These are phyloP conservation scores for Corchorus olitorius DNA, from an alignment of 345 rosid species.

Conservation along the genomic window DNA sequence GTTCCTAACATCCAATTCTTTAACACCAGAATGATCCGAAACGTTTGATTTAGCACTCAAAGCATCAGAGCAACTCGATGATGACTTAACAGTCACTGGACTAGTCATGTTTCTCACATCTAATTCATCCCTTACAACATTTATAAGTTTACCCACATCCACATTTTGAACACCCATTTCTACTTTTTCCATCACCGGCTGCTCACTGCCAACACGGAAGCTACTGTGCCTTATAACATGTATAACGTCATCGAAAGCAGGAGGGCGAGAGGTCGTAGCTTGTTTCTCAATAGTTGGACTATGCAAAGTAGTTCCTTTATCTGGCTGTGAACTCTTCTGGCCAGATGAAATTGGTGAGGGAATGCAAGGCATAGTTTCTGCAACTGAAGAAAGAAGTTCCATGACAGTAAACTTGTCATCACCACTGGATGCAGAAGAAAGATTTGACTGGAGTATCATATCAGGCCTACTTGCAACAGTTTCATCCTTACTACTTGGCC, in stretches of 20 bases:
- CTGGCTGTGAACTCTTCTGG: constrained; percentile 43
- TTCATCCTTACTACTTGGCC: constrained; percentile 19
- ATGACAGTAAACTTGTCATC: constrained; percentile 74
- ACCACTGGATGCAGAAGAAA: constrained; percentile 39
- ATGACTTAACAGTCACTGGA: constrained; percentile 38
- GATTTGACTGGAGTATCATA: constrained; percentile 31
- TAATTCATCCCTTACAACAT: constrained; percentile 71
- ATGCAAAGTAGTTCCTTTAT: constrained; percentile 42
- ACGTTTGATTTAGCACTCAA: constrained; percentile 37
- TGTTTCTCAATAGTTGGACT: constrained; percentile 46
- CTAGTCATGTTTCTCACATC: constrained; percentile 52
- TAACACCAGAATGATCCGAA: constrained; percentile 41
- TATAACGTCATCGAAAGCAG: constrained; percentile 80
- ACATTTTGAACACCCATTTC: constrained; percentile 79
- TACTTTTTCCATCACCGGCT: constrained; percentile 75
- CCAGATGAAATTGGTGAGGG: constrained; percentile 37
- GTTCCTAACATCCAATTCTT: constrained; percentile 49
- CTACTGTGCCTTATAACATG: constrained; percentile 89
- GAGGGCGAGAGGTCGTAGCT: constrained; percentile 46
- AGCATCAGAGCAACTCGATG: constrained; percentile 51
- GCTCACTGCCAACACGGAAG: constrained; percentile 84
- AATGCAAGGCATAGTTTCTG: constrained; percentile 38
- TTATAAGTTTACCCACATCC: constrained; percentile 76
- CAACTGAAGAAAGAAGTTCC: constrained; percentile 58
- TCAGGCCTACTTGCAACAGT: constrained; percentile 34